Conservation (phyloP, 2,329 filamentous ascomycete species). For the Geosmithia putterillii region DNA sequence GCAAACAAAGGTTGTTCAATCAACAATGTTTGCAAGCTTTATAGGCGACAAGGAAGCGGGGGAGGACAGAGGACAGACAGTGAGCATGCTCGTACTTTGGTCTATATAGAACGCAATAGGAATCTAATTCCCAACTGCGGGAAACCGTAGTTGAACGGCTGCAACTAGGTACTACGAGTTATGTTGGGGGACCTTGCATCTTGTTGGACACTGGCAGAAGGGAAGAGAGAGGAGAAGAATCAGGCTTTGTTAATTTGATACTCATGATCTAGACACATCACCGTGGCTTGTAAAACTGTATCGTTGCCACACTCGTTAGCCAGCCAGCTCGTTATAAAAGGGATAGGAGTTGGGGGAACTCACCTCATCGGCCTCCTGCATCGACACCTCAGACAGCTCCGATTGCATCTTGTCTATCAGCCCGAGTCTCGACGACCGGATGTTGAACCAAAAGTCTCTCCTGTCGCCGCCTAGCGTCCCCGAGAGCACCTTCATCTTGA, state of each 20-base stretch:
- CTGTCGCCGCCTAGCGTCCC: slow-evolving; percentile 66
- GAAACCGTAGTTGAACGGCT: no score
- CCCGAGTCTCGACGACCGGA: slow-evolving; percentile 56
- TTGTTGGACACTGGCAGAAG: no score
- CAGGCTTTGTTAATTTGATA: neutral
- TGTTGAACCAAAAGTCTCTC: slow-evolving; percentile 69
- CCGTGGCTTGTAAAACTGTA: slow-evolving; percentile 1
- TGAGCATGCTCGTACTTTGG: no score
- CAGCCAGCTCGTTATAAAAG: neutral
- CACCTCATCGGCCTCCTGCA: slow-evolving; percentile 58
- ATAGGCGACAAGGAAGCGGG: no score
- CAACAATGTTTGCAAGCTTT: no score
- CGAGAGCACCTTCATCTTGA: slow-evolving; percentile 62
- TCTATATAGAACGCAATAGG: no score
- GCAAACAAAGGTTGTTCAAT: no score
- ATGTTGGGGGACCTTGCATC: no score
- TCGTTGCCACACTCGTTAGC: neutral
- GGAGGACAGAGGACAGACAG: no score
- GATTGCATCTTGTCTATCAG: slow-evolving; percentile 55
- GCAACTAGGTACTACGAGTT: no score
- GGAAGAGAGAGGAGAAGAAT: neutral
- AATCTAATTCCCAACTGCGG: no score
- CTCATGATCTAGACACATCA: neutral
- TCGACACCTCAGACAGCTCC: slow-evolving; percentile 52
- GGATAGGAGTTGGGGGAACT: slow-evolving; percentile 6